Evolutionary conservation across 257 asterid genomes (phyloP).

Genomic region (Handroanthus guayacan): DNA sequence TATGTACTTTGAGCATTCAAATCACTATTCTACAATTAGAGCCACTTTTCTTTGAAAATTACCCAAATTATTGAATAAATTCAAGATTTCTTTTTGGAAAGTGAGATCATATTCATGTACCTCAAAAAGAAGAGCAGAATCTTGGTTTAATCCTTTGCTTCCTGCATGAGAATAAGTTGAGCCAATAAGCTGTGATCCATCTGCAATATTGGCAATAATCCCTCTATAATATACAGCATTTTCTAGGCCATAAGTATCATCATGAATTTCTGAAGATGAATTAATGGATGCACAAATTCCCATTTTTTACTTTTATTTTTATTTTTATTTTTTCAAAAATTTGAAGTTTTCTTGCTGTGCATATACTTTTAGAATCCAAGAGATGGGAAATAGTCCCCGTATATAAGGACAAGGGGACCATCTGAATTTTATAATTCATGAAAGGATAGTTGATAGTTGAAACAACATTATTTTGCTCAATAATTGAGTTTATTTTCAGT

Average conservation of each 20-base stretch:
- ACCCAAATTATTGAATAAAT: background rate
- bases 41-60: background rate
- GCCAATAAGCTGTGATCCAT: slow-evolving; percentile 45
- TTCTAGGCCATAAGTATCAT: slow-evolving; percentile 64
- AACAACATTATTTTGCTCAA: slow-evolving; percentile 46
- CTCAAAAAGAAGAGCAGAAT: slow-evolving; percentile 74
- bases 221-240: slow-evolving; percentile 55
- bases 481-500: slow-evolving; percentile 46
- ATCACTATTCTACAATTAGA: too few relatives aligned
- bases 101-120: slow-evolving; percentile 35
- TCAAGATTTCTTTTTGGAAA: background rate
- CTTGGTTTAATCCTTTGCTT: slow-evolving; percentile 80
- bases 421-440: slow-evolving; percentile 40
- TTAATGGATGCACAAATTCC: slow-evolving; percentile 67
- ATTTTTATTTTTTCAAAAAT: slow-evolving; percentile 20
- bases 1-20: background rate
- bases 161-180: slow-evolving; percentile 71
- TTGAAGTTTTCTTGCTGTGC: slow-evolving; percentile 31
- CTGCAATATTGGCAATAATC: background rate
- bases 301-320: slow-evolving; percentile 20
- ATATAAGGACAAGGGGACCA: slow-evolving; percentile 50
- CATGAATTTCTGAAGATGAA: slow-evolving; percentile 66
- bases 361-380: slow-evolving; percentile 37
- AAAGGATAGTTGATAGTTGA: slow-evolving; percentile 38
- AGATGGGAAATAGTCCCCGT: slow-evolving; percentile 31